Evolutionary conservation across 2,329 filamentous ascomycete species (phyloP), one percentile per base, ranked within the genome.

Genomic region (Neoscytalidium dimidiatum): DNA sequence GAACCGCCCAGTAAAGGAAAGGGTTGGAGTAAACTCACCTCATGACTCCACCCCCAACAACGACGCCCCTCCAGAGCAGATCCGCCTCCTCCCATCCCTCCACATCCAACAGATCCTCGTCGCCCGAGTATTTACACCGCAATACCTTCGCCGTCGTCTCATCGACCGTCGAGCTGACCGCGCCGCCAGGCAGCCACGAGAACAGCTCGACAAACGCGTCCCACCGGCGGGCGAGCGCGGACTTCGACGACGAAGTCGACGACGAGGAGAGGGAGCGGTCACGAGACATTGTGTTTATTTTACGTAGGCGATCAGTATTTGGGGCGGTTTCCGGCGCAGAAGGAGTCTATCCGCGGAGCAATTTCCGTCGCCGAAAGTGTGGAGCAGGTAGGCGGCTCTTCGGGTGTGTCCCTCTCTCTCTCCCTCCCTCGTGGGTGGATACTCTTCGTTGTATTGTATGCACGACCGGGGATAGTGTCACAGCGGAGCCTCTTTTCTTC

Each of bases 11-110:
- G n/a, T n/a, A n/a, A 41, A 41, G 38, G 11, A 11, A 17, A 17
- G 4, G 14, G 38, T 4, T 11, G 13, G 26, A 33, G 33, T 8
- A 21, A 46, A 60, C 56, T 31, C 35, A 60, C 56, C 41, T 44
- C 56, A 28, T 60, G 4, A 60, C 56, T n/a, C 56, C 56, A 44
- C 56, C 56, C 9, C 56, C 56, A 17, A 60, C 41, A 17, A 60
- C 56, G 1, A 60, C 56, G 17, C 56, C 56, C 38, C 56, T 46
- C 56, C 56, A 60, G 26, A 60, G 8, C 13, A 43, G 13, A 33
- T 60, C 56, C n/a, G 38, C 56, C 38, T 60, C 38, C 26, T 60
- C 52, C 13, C 33, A 57, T 7, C 52, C 52, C 35, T 57, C 52
- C 11, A 57, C 41, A 4, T 60, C 56, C 38, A 60, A 8, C 26